phyloP scores from a whole-genome alignment of 768 basidiomycete species.

The Rhodotorula diobovata region DNA sequence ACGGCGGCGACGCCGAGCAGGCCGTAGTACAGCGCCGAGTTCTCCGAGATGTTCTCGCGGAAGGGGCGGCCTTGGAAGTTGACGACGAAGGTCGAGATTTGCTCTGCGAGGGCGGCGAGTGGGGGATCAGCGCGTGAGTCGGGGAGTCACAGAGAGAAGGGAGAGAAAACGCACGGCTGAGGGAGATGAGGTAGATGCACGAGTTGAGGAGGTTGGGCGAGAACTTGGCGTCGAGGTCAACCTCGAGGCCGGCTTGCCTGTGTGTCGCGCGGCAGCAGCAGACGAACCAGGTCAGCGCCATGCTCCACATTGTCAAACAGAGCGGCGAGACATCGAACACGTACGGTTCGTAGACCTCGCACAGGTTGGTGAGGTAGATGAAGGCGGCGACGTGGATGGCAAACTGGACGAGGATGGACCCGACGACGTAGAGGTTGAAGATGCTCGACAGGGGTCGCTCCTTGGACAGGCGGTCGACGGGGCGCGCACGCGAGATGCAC shows the following conservation, averaged over 20 bases:
- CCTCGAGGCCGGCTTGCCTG: constrained; percentile 59
- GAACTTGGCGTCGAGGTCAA: constrained; percentile 94
- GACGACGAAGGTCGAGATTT: constrained; percentile 96
- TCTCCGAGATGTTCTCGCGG: constrained; percentile 95
- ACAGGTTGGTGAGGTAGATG: constrained; percentile 86
- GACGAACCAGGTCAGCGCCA: no score
- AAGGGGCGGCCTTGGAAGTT: constrained; percentile 98
- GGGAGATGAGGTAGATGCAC: constrained; percentile 87
- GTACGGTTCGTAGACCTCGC: constrained; percentile 67
- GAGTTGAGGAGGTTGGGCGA: constrained; percentile 92
- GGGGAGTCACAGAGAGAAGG: not conserved
- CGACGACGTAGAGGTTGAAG: constrained; percentile 90
- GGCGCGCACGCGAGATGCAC: constrained; percentile 94
- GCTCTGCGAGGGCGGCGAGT: constrained; percentile 54
- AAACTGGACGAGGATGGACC: constrained; percentile 89
- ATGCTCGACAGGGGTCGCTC: constrained; percentile 93
- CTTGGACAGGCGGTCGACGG: constrained; percentile 89
- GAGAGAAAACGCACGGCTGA: constrained; percentile 53
- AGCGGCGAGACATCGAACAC: constrained; percentile 12
- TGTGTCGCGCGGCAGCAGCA: not conserved
- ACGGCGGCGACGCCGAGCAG: constrained; percentile 82
- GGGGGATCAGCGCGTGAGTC: not conserved
- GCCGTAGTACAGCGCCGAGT: constrained; percentile 86
- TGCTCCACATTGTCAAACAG: not conserved
- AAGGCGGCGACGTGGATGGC: constrained; percentile 83